A percentile compares a stretch with the other conserved stretches of the same genome.
phyloP scores from a whole-genome alignment of 1,284 basidiomycete species.

The Austropuccinia psidii region DNA sequence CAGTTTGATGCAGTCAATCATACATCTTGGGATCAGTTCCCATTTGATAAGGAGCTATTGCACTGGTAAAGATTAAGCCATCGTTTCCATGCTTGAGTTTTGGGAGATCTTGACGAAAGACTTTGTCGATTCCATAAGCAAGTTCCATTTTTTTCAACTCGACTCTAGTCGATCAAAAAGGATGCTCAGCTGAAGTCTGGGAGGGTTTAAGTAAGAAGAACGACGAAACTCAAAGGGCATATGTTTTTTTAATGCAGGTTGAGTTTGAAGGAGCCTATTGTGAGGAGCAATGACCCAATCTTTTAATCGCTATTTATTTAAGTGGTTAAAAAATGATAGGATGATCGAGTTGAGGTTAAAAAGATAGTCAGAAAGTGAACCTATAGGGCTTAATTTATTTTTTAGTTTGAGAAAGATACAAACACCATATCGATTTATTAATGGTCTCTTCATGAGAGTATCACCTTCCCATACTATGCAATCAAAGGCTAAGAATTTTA shows the following conservation, averaged over 20 bases:
- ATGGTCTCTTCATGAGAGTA: slow-evolving; percentile 72
- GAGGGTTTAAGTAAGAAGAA: slow-evolving; percentile 15
- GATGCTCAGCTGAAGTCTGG: slow-evolving; percentile 10
- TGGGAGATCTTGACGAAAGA: slow-evolving; percentile 76
- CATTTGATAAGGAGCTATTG: slow-evolving; percentile 71
- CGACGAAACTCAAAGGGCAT: slow-evolving; percentile 74
- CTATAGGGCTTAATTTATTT: neutral
- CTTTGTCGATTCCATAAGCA: slow-evolving; percentile 79
- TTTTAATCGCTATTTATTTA: slow-evolving; percentile 62
- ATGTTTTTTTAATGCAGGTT: slow-evolving; percentile 58
- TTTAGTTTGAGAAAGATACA: slow-evolving; percentile 44
- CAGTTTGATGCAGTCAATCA: slow-evolving; percentile 44
- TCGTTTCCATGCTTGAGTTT: slow-evolving; percentile 88
- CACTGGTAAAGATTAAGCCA: slow-evolving; percentile 93
- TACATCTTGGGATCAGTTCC: slow-evolving; percentile 90
- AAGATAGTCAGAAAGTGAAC: neutral
- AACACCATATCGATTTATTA: slow-evolving; percentile 86
- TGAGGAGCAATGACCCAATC: slow-evolving; percentile 78
- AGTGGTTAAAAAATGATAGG: neutral
- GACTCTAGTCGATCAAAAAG: slow-evolving; percentile 54
- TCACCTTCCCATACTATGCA: slow-evolving; percentile 78
- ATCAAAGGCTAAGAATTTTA: slow-evolving; percentile 84
- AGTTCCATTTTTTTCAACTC: slow-evolving; percentile 77
- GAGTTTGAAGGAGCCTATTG: slow-evolving; percentile 60
- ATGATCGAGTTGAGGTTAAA: neutral